phyloP scores from a whole-genome alignment of 2,329 filamentous ascomycete genomes.

The Acephala macrosclerotiorum region DNA sequence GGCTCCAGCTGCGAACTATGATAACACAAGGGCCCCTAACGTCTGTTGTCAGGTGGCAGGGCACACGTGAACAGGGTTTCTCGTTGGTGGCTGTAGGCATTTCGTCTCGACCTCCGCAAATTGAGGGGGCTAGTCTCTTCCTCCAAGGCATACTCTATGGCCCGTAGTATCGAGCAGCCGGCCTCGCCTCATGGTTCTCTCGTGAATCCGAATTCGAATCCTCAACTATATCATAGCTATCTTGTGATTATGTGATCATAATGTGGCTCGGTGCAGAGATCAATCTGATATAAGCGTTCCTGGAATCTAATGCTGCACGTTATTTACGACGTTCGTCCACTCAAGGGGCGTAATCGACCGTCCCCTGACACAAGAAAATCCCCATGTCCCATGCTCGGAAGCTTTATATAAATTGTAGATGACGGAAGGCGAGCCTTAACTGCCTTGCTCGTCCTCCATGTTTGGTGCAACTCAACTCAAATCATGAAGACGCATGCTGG shows the following conservation, averaged over 20 bases:
- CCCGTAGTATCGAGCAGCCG: constrained; percentile 23
- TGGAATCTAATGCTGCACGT: constrained; percentile 36
- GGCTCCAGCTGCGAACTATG: constrained; percentile 6
- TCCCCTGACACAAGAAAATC: constrained; percentile 23
- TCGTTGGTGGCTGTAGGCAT: constrained; percentile 29
- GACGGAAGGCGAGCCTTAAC: constrained; percentile 23
- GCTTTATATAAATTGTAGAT: constrained; percentile 17
- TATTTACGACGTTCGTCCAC: constrained; percentile 16
- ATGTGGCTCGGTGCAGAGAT: constrained; percentile 30
- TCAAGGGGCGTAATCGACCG: constrained; percentile 8
- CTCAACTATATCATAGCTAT: constrained; percentile 23
- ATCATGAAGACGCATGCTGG: constrained; percentile 28
- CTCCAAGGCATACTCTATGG: constrained; percentile 26
- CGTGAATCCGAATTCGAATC: neutral
- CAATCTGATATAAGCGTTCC: constrained; percentile 39
- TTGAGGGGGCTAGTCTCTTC: constrained; percentile 19
- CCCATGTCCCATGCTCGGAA: constrained; percentile 13
- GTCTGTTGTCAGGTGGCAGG: constrained; percentile 27
- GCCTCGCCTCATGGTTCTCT: constrained; percentile 16
- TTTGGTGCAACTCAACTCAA: constrained; percentile 21
- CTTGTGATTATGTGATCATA: constrained; percentile 31
- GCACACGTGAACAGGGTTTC: constrained; percentile 17
- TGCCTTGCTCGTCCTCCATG: constrained; percentile 21
- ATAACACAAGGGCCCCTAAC: neutral
- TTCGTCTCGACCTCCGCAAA: constrained; percentile 38